These are phyloP conservation scores for Nidularia sp. DNA, from an alignment of 768 basidiomycete species.

Conservation along the genomic window DNA sequence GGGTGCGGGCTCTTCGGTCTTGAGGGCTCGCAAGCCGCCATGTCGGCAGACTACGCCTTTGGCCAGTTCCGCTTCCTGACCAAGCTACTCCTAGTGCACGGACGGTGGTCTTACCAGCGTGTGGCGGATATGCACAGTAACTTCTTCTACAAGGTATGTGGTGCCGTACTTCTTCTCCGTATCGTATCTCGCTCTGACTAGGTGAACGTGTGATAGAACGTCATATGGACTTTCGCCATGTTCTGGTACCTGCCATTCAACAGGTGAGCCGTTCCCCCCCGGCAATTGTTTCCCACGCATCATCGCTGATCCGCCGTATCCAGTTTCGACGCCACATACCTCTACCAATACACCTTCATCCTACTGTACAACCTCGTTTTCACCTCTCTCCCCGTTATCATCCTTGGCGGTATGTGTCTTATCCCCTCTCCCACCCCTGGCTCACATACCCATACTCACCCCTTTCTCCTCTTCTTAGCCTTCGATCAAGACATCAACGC, in stretches of 20 bases:
- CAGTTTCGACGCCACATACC: constrained; percentile 91
- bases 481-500: constrained; percentile 96
- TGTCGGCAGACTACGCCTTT: constrained; percentile 99
- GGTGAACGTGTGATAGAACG: constrained; percentile 46
- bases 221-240: constrained; percentile 89
- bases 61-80: constrained; percentile 95
- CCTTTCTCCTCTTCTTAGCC: constrained; percentile 34
- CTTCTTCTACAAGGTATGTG: constrained; percentile 93
- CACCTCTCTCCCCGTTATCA: constrained; percentile 89
- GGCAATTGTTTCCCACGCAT: not conserved
- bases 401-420: constrained; percentile 68
- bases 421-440: constrained; percentile 1
- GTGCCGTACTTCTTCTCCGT: too few species aligned
- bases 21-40: constrained; percentile 96
- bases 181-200: too few species aligned
- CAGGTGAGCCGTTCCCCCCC: constrained; percentile 40
- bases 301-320: constrained; percentile 2
- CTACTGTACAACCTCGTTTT: constrained; percentile 89
- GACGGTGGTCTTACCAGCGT: constrained; percentile 95
- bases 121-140: constrained; percentile 96
- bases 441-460: not conserved
- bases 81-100: constrained; percentile 88
- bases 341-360: constrained; percentile 94
- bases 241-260: constrained; percentile 95
- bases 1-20: constrained; percentile 92